phyloP scores from a whole-genome alignment of 176 grass and related monocot species.

The Oryza nivara region DNA sequence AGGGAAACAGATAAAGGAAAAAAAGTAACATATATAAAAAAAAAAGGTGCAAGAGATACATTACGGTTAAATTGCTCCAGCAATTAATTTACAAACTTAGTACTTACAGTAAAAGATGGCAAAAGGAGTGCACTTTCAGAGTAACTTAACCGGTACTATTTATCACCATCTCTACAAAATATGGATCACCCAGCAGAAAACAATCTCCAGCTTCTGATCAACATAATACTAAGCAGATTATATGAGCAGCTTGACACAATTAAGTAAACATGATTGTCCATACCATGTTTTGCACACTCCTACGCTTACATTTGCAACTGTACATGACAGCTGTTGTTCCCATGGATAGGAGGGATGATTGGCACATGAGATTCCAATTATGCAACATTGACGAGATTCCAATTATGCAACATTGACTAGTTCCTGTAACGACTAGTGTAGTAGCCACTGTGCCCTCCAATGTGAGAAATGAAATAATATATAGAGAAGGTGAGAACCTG shows the following conservation, averaged over 20 bases:
- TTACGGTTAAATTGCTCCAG: conserved; percentile 38
- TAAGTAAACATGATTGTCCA: conserved; percentile 58
- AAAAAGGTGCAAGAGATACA: conserved; percentile 32
- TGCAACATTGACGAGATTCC: conserved; percentile 49
- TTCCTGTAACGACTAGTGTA: conserved; percentile 64
- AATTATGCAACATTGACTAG: conserved; percentile 54
- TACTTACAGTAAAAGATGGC: conserved; percentile 63
- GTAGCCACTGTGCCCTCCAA: conserved; percentile 47
- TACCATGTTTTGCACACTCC: conserved; percentile 59
- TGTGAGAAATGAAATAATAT: conserved; percentile 67
- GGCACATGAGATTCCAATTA: conserved; percentile 46
- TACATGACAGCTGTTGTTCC: conserved; percentile 48
- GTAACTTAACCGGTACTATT: conserved; percentile 57
- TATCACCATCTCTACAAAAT: conserved; percentile 62
- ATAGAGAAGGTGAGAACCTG: conserved; percentile 57
- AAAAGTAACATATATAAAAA: neutral
- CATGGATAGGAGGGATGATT: conserved; percentile 43
- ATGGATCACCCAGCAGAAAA: conserved; percentile 50
- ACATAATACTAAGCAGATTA: conserved; percentile 67
- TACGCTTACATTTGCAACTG: conserved; percentile 58
- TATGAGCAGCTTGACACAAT: conserved; percentile 54
- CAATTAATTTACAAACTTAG: conserved; percentile 50
- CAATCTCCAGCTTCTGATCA: conserved; percentile 57
- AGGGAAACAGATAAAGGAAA: neutral
- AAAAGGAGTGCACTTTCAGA: conserved; percentile 49